phyloP scores from a whole-genome alignment of 2,329 filamentous ascomycete species.

The Blastomyces parvus region DNA sequence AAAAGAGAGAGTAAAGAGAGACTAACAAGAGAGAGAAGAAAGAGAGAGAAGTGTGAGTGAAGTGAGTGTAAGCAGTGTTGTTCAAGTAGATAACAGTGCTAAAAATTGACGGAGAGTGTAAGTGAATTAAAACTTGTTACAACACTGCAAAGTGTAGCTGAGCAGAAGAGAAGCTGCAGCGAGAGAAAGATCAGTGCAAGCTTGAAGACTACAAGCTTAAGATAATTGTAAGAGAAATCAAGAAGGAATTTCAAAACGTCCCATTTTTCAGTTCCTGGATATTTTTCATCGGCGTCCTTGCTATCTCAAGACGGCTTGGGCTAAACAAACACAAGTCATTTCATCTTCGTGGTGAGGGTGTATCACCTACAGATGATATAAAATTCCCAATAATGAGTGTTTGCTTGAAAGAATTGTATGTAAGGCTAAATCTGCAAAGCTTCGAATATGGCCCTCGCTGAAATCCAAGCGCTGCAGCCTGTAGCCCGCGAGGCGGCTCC shows the following conservation, averaged over 20 bases:
- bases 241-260: background rate
- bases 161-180: no score
- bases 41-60: background rate
- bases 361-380: background rate
- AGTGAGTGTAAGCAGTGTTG: background rate
- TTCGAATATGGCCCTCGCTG: background rate
- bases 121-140: background rate
- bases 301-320: background rate
- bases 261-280: background rate
- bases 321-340: background rate
- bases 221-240: background rate
- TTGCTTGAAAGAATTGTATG: background rate
- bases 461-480: background rate
- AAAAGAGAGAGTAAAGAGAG: background rate
- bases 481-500: no score
- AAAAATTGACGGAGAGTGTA: background rate
- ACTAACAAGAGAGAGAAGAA: no score
- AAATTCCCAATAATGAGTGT: background rate
- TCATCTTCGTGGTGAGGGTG: background rate
- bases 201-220: background rate
- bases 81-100: background rate
- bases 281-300: background rate
- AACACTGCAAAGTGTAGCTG: background rate
- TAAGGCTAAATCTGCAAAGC: background rate
- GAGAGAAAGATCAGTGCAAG: background rate